Evolutionary conservation across 2,329 filamentous ascomycete genomes (phyloP).

Genomic region (Colletotrichum caudatum): DNA sequence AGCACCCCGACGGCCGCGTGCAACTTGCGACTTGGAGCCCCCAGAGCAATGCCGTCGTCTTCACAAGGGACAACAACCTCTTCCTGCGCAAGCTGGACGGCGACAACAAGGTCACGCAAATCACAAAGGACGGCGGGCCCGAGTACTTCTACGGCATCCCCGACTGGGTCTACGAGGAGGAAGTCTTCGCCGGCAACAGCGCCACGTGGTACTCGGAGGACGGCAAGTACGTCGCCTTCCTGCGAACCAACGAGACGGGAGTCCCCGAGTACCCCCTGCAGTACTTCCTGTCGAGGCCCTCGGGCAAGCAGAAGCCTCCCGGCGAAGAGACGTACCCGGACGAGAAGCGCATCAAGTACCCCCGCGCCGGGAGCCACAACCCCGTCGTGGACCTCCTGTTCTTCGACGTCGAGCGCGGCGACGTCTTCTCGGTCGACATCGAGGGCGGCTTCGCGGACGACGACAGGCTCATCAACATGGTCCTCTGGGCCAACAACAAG

Average conservation of each 20-base stretch:
- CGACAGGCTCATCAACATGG: conserved; percentile 90
- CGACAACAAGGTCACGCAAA: conserved; percentile 71
- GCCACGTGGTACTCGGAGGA: conserved; percentile 91
- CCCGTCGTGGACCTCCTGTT: conserved; percentile 89
- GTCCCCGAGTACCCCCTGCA: conserved; percentile 94
- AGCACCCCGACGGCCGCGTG: conserved; percentile 72
- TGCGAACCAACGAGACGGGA: conserved; percentile 87
- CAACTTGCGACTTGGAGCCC: conserved; percentile 94
- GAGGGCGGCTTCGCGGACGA: conserved; percentile 82
- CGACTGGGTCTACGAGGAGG: conserved; percentile 92
- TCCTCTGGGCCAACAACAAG: conserved; percentile 89
- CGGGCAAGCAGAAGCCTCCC: conserved; percentile 72
- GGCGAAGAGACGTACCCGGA: conserved; percentile 93
- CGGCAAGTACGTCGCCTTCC: conserved; percentile 83
- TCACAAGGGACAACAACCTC: conserved; percentile 90
- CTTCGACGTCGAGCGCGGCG: conserved; percentile 82
- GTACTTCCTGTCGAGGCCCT: conserved; percentile 91
- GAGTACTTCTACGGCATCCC: conserved; percentile 96
- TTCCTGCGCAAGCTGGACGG: conserved; percentile 75
- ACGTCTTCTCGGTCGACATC: conserved; percentile 84
- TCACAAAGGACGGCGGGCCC: conserved; percentile 87
- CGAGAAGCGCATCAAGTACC: conserved; percentile 93
- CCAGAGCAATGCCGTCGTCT: conserved; percentile 86
- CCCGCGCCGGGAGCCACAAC: conserved; percentile 94
- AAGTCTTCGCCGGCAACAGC: conserved; percentile 80